phyloP scores from a whole-genome alignment of 2,329 filamentous ascomycete species.

The Colletotrichum eleusines region DNA sequence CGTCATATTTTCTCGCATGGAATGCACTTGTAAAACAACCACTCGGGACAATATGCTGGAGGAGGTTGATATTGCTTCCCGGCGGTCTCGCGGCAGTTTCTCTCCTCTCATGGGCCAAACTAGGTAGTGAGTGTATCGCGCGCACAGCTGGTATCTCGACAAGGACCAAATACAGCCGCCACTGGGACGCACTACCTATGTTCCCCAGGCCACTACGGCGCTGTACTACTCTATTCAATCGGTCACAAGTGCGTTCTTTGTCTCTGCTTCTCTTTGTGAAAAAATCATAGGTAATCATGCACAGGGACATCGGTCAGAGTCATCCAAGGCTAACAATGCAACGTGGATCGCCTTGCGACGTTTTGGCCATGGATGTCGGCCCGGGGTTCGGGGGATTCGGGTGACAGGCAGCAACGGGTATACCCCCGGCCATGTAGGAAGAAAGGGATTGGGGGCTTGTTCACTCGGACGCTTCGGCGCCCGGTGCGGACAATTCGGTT shows the following conservation, averaged over 20 bases:
- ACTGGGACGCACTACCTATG: background rate
- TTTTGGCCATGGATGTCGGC: background rate
- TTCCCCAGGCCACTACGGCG: background rate
- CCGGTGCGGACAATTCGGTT: background rate
- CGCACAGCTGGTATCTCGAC: background rate
- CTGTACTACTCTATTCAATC: background rate
- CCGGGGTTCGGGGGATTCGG: no score
- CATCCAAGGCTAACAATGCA: background rate
- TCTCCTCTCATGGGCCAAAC: no score
- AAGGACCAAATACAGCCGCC: background rate
- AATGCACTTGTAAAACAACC: no score
- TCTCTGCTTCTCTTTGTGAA: background rate
- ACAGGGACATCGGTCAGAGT: background rate
- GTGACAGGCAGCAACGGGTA: no score
- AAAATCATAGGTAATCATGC: background rate
- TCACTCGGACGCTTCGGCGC: background rate
- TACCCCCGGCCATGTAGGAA: no score
- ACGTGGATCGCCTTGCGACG: background rate
- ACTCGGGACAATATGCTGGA: no score
- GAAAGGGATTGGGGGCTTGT: no score
- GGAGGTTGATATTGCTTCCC: no score
- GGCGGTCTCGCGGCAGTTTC: no score
- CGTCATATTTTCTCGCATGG: background rate
- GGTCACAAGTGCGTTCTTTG: background rate
- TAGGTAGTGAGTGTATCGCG: no score